A percentile compares a stretch with the other conserved stretches of the same genome.
These are phyloP conservation scores for Globisporangium rhizosaccharum DNA, from an alignment of 352 stramenopile species.

Conservation along the genomic window DNA sequence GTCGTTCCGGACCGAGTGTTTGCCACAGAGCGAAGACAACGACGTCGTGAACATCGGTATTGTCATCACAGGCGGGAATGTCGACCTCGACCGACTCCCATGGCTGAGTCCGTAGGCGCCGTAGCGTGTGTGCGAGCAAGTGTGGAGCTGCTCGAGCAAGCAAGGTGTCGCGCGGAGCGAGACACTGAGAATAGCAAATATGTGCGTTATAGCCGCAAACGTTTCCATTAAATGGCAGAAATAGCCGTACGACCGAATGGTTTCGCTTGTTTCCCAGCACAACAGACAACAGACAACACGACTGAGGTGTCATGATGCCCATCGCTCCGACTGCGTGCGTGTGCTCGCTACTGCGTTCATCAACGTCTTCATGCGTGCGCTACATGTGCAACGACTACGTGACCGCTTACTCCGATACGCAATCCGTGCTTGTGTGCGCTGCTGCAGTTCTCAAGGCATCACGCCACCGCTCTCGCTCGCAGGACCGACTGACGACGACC, in stretches of 20 bases:
- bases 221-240: too few species aligned
- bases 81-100: slow-evolving; percentile 55
- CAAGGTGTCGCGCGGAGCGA: too few species aligned
- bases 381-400: background rate
- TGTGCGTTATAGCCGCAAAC: too few species aligned
- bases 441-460: slow-evolving; percentile 9
- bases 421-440: slow-evolving; percentile 33
- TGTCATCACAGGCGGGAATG: slow-evolving; percentile 59
- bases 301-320: too few species aligned
- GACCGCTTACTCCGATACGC: background rate
- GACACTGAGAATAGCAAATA: too few species aligned
- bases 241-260: too few species aligned
- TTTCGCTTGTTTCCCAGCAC: too few species aligned
- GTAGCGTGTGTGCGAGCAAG: background rate
- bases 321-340: background rate
- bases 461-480: slow-evolving; percentile 69
- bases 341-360: slow-evolving; percentile 18
- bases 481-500: slow-evolving; percentile 56
- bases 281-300: too few species aligned
- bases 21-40: background rate
- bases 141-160: background rate
- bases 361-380: background rate
- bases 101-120: slow-evolving; percentile 19
- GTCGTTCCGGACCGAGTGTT: slow-evolving; percentile 26
- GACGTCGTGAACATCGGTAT: slow-evolving; percentile 37